phyloP scores from a whole-genome alignment of 2,329 filamentous ascomycete genomes.

The Curvularia sp. region DNA sequence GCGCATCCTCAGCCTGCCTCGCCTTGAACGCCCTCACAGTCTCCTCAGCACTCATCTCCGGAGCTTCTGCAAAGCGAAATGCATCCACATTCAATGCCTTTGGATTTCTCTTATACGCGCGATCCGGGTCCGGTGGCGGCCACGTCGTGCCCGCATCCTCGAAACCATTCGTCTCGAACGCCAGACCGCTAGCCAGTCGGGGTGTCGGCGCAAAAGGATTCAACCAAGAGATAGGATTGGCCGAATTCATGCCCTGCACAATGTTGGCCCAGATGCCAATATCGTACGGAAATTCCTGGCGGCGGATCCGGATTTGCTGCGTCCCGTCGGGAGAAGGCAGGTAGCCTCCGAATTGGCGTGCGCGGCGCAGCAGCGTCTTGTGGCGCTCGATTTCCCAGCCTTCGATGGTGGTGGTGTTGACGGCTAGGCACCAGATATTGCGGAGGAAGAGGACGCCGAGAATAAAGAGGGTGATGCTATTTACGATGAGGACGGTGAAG shows the following conservation, averaged over 20 bases:
- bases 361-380: constrained; percentile 54
- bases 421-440: constrained; percentile 63
- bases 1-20: constrained; percentile 61
- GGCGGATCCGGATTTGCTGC: constrained; percentile 60
- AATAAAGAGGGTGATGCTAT: constrained; percentile 66
- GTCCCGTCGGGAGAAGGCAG: constrained; percentile 62
- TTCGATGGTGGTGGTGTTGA: constrained; percentile 83
- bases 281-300: constrained; percentile 83
- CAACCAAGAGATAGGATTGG: constrained; percentile 69
- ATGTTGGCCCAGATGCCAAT: constrained; percentile 77
- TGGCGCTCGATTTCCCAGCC: constrained; percentile 69
- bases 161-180: constrained; percentile 78
- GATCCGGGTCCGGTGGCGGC: constrained; percentile 61
- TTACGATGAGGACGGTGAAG: constrained; percentile 65
- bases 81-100: constrained; percentile 31
- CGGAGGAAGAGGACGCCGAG: constrained; percentile 71
- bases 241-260: constrained; percentile 75
- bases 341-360: constrained; percentile 62
- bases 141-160: constrained; percentile 59
- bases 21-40: constrained; percentile 61
- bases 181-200: constrained; percentile 58
- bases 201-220: constrained; percentile 68
- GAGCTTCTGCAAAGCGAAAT: constrained; percentile 49
- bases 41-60: constrained; percentile 49
- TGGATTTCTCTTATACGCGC: constrained; percentile 33